Conservation (phyloP, 164 flowering plant species). For the Magnolia changhungtana region DNA sequence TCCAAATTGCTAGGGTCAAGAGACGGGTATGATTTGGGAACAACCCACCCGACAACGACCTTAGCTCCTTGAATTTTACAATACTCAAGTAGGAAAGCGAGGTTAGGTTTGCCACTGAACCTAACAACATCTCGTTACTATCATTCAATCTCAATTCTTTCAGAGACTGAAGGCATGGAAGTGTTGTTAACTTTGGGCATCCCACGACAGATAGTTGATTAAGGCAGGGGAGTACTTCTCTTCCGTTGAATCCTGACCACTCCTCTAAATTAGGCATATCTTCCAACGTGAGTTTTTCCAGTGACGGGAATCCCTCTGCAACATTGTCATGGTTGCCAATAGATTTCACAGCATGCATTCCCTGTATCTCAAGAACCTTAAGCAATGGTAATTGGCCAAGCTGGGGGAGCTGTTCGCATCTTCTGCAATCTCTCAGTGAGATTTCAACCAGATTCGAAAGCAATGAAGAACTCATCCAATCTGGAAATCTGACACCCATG, state of each 20-base stretch:
- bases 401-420: not conserved
- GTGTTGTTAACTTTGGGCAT: slow-evolving; percentile 13
- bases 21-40: too few relatives aligned
- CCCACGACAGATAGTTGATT: not conserved
- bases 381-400: not conserved
- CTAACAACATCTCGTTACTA: too few relatives aligned
- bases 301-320: slow-evolving; percentile 4
- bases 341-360: too few relatives aligned
- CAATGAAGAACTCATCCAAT: not conserved
- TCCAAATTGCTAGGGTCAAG: too few relatives aligned
- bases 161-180: slow-evolving; percentile 8
- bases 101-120: too few relatives aligned
- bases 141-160: not conserved
- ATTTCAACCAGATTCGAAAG: not conserved
- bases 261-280: slow-evolving; percentile 11
- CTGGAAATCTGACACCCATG: not conserved
- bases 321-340: not conserved
- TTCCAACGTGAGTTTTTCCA: slow-evolving; percentile 4
- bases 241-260: slow-evolving; percentile 6
- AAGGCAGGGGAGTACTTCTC: slow-evolving; percentile 4
- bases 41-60: too few relatives aligned
- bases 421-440: not conserved
- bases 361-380: not conserved
- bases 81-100: too few relatives aligned
- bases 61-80: too few relatives aligned